Conservation (phyloP, 176 grass and related monocot species). For the Zizania latifolia region DNA sequence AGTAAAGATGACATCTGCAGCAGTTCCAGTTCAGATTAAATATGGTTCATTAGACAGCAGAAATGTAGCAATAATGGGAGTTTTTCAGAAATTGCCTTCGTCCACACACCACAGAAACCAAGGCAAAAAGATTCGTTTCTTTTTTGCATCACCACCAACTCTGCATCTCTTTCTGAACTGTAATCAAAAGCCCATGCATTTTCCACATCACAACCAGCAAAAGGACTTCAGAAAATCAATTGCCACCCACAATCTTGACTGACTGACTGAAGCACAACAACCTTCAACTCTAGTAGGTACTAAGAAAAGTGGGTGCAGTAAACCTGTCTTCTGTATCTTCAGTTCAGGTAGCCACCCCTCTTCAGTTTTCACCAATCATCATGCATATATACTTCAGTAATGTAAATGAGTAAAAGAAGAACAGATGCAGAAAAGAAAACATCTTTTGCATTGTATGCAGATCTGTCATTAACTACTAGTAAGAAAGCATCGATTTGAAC, state of each 20-base stretch:
- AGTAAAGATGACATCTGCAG: not conserved
- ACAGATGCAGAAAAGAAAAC: not conserved
- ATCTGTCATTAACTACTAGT: no score
- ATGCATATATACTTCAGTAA: not conserved
- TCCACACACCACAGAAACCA: slow-evolving; percentile 24
- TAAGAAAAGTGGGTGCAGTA: not conserved
- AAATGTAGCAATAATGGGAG: not conserved
- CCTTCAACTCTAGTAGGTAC: not conserved
- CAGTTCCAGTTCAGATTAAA: not conserved
- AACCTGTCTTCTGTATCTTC: not conserved
- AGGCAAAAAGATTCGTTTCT: not conserved
- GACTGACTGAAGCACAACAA: not conserved
- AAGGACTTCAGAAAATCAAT: not conserved
- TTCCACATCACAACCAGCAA: slow-evolving; percentile 19
- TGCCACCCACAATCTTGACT: not conserved
- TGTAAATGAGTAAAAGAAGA: not conserved
- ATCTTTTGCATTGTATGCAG: not conserved
- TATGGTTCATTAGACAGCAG: not conserved
- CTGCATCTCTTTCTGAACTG: not conserved
- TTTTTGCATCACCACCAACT: not conserved
- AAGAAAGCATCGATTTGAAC: slow-evolving; percentile 22
- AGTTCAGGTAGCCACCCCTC: not conserved
- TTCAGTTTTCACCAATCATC: not conserved
- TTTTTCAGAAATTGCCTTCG: not conserved
- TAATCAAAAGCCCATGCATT: slow-evolving; percentile 2